phyloP scores from a whole-genome alignment of 352 stramenopile species.

The Phytopythium oedochilum region DNA sequence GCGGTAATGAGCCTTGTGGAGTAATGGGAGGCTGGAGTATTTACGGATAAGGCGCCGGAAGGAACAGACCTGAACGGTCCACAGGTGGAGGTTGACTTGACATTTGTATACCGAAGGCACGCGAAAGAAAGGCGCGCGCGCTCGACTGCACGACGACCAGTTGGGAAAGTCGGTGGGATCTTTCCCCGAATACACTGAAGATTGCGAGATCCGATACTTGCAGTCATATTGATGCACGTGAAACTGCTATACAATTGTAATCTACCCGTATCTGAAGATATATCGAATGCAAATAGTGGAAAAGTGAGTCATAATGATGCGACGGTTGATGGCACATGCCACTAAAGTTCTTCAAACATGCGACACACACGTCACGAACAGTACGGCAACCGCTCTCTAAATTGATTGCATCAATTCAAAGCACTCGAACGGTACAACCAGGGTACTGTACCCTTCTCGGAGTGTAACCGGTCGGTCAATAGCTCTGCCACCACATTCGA shows the following conservation, averaged over 20 bases:
- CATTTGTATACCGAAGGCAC: background rate
- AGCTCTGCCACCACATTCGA: too few relatives aligned
- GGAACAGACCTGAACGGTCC: too few relatives aligned
- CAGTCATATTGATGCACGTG: background rate
- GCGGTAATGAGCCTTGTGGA: background rate
- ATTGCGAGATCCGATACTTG: background rate
- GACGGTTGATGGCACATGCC: background rate
- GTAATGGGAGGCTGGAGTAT: too few relatives aligned
- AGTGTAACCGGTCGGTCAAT: background rate
- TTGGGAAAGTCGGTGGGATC: background rate
- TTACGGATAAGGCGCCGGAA: background rate
- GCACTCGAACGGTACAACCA: background rate
- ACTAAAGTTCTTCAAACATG: constrained; percentile 2
- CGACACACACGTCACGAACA: background rate
- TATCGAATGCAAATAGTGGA: background rate
- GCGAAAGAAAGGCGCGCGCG: background rate
- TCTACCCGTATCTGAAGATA: background rate
- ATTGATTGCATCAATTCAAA: background rate
- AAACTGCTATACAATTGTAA: too few relatives aligned
- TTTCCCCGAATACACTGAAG: background rate
- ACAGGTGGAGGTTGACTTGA: background rate
- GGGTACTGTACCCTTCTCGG: background rate
- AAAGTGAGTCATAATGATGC: background rate
- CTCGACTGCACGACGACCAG: background rate
- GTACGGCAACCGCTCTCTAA: background rate